Conservation (phyloP, 164 flowering plant species). For the Annona cherimola region DNA sequence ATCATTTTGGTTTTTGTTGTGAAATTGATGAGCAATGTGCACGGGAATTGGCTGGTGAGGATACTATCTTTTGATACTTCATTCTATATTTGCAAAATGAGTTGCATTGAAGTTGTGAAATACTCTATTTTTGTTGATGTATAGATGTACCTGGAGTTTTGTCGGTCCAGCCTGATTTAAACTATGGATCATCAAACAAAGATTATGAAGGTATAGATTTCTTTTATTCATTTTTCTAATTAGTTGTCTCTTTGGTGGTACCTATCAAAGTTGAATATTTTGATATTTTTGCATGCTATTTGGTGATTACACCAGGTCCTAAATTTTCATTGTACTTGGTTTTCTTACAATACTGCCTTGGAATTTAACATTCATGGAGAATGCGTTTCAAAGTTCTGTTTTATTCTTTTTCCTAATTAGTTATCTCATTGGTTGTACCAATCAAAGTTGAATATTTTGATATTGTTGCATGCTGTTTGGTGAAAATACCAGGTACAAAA, state of each 20-base stretch:
- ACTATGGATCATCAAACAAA: conserved; percentile 61
- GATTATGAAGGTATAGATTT: conserved; percentile 67
- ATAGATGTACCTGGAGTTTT: conserved; percentile 85
- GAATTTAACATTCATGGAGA: background rate
- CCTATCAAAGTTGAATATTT: background rate
- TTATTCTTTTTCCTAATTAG: background rate
- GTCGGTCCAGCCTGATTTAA: conserved; percentile 58
- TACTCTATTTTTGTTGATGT: background rate
- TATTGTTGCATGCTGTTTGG: background rate
- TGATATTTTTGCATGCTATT: background rate
- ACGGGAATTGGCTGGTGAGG: conserved; percentile 57
- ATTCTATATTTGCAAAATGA: background rate
- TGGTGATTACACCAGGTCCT: background rate
- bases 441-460: background rate
- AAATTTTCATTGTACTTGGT: background rate
- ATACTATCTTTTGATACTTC: background rate
- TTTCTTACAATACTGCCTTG: background rate
- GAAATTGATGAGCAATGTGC: conserved; percentile 79
- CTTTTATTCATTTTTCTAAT: background rate
- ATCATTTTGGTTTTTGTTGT: conserved; percentile 82
- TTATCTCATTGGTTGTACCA: background rate
- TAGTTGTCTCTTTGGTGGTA: background rate
- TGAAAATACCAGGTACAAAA: background rate
- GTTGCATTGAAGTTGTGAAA: background rate
- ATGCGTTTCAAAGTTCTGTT: background rate